Evolutionary conservation across 441 rosid species (phyloP).

Genomic region (Hura crepitans): DNA sequence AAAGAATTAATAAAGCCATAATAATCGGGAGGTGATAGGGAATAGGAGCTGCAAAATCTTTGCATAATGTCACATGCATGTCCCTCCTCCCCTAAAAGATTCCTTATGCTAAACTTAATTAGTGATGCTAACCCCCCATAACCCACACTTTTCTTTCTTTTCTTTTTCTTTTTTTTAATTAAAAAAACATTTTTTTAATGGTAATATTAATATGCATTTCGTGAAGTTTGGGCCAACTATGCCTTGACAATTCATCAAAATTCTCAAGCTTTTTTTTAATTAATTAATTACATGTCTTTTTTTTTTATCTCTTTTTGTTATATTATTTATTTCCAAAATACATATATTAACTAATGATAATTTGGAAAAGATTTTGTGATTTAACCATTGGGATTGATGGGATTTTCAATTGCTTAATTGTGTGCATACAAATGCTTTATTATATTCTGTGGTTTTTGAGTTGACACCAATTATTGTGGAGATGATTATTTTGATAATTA

Average conservation of each 20-base stretch:
- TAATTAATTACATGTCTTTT: background rate
- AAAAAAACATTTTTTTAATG: background rate
- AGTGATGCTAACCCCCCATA: background rate
- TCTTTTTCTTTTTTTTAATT: background rate
- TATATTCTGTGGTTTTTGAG: background rate
- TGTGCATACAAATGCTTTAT: no score
- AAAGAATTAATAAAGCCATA: slow-evolving; percentile 12
- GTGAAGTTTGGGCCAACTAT: slow-evolving; percentile 22
- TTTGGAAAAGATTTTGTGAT: background rate
- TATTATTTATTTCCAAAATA: no score
- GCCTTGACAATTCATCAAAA: slow-evolving; percentile 18
- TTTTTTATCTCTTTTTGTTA: background rate
- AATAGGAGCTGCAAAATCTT: slow-evolving; percentile 12
- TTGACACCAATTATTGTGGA: slow-evolving; percentile 16
- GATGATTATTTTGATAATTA: background rate
- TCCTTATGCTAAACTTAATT: background rate
- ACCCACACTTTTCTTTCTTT: no score
- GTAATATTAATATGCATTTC: slow-evolving; percentile 8
- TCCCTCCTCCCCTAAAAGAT: background rate
- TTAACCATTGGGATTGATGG: background rate
- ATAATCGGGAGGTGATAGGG: slow-evolving; percentile 11
- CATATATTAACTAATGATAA: background rate
- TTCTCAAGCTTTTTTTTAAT: background rate
- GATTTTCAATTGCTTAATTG: background rate
- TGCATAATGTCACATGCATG: slow-evolving; percentile 24